These are phyloP conservation scores for Citrullus mucosospermus DNA, from an alignment of 306 rosid genomes.

Conservation along the genomic window DNA sequence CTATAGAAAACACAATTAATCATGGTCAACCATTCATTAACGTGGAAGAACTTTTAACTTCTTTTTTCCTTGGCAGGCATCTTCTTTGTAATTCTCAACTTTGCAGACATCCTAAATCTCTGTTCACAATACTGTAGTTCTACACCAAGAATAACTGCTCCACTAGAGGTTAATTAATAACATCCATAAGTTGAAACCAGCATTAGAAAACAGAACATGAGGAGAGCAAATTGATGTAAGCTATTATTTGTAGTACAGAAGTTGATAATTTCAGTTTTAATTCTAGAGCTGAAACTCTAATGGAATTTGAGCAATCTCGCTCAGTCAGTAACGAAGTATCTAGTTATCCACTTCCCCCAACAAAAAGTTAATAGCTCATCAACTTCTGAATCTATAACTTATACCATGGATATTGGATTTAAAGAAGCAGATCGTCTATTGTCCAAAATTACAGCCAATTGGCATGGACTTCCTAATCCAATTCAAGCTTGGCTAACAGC, in stretches of 20 bases:
- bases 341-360: not conserved
- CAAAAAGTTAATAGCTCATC: not conserved
- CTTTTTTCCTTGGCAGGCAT: not conserved
- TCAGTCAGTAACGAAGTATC: not conserved
- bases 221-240: not conserved
- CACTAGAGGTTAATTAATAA: not conserved
- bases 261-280: not conserved
- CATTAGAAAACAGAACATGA: not conserved
- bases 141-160: not conserved
- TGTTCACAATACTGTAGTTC: not conserved
- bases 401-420: not conserved
- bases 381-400: slow-evolving; percentile 7
- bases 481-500: slow-evolving; percentile 4
- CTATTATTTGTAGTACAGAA: not conserved
- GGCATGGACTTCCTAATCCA: slow-evolving; percentile 3
- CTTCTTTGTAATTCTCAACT: not conserved
- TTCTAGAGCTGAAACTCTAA: not conserved
- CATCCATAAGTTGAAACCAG: not conserved
- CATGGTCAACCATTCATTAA: not conserved
- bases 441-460: slow-evolving; percentile 9
- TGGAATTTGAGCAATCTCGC: not conserved
- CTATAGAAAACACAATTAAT: not conserved
- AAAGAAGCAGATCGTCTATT: not conserved
- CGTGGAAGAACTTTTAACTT: not conserved
- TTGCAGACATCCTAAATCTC: not conserved